Evolutionary conservation across 1,139 yeast species (phyloP), one percentile per base, ranked within the genome.

Genomic region (Debaryomyces singareniensis): DNA sequence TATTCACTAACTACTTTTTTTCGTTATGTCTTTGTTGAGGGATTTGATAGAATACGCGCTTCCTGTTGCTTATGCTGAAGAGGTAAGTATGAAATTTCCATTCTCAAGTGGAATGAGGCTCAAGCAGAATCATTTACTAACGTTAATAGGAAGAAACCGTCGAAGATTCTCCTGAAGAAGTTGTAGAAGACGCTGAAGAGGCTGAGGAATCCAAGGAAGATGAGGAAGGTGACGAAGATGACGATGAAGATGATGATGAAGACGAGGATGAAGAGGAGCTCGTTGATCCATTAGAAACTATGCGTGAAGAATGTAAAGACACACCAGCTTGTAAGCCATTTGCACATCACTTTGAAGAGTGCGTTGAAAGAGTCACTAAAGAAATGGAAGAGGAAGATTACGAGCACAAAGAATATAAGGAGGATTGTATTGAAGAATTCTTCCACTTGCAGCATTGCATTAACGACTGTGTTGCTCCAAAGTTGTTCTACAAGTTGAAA

Each of bases 371-470:
- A 69, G 97, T 91, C 44, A 78, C 89, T 45, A 76, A 79, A 58
- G 95, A 79, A 51, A 74, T 71, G 69, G 83, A 85, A 65, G 89
- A 85, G 51, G 81, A 75, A 44, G 94, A 68, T 42, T 87, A 89
- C 57, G 95, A 66, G 22, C 78, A 80, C 35, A 72, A 72, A 52
- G 78, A 70, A n/a, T 72, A 85, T 71, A 87, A 89, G 66, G 97
- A 89, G 68, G 95, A 89, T 65, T 91, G 98, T 71, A 81, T 89
- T 42, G 97, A 91, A 65, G 98, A 91, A 67, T 91, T 82, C 67
- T 89, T 89, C 89, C 97, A 91, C 66, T 73, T 87, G 58, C 85
- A 85, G 61, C 97, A 91, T 63, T 86, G 95, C 70, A 54, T 89
- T 53, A 86, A 85, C 62, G 91, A 83, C 57, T 80, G 95, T 69